A percentile compares a stretch with the other conserved stretches of the same genome.
phyloP scores from a whole-genome alignment of 345 rosid species.

The Eucalyptus pauciflora region DNA sequence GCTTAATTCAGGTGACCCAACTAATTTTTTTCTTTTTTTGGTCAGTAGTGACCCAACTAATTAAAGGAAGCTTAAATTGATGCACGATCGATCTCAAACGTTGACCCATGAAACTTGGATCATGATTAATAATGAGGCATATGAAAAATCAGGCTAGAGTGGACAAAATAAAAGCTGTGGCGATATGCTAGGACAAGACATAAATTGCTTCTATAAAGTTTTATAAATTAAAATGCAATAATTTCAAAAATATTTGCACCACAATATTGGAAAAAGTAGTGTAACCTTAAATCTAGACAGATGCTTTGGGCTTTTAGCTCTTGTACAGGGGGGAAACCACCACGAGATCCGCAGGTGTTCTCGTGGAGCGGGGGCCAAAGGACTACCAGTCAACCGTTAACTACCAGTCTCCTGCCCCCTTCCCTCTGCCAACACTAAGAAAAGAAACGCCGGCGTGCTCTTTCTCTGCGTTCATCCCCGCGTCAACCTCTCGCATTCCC shows the following conservation, averaged over 20 bases:
- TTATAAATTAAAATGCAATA: not conserved
- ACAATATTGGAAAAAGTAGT: too few species aligned
- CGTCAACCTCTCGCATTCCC: not conserved
- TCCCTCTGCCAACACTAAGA: not conserved
- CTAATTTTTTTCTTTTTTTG: too few species aligned
- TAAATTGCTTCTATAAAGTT: not conserved
- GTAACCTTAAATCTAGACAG: not conserved
- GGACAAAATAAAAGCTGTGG: not conserved
- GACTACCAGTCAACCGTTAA: conserved; percentile 4
- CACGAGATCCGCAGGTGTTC: not conserved
- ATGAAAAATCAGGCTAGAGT: not conserved
- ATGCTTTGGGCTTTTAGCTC: not conserved
- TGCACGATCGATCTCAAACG: accelerated
- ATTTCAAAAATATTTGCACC: not conserved
- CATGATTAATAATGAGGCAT: not conserved
- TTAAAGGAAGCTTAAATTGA: too few species aligned
- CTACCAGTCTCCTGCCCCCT: not conserved
- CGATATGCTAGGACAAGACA: not conserved
- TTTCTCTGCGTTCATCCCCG: not conserved
- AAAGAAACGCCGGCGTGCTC: not conserved
- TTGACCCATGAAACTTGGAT: accelerated
- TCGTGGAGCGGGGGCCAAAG: not conserved
- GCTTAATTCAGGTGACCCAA: too few species aligned
- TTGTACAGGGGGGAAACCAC: not conserved
- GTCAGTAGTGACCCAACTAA: too few species aligned